phyloP scores from a whole-genome alignment of 495 filamentous ascomycete genomes.

The Hypoxylon cercidicola region DNA sequence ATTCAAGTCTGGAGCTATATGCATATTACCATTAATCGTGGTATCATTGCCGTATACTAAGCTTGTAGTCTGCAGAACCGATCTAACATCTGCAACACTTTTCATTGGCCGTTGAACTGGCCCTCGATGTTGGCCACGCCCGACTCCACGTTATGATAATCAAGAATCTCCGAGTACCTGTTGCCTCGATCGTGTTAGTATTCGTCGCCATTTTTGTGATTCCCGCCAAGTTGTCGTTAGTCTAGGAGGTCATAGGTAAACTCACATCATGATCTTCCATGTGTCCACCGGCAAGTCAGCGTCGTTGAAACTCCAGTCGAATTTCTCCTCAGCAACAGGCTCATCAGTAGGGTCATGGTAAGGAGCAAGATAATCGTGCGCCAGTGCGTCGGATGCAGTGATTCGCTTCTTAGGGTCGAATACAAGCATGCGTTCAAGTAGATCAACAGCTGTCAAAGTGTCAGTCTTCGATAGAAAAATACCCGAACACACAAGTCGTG shows the following conservation, averaged over 20 bases:
- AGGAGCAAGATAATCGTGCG: constrained; percentile 91
- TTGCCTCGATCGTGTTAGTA: constrained; percentile 43
- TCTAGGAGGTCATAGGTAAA: constrained; percentile 5
- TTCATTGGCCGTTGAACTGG: constrained; percentile 54
- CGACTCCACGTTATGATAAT: constrained; percentile 95
- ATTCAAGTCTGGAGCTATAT: constrained; percentile 34
- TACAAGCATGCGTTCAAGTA: constrained; percentile 96
- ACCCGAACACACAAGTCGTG: background rate
- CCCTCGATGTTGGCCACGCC: constrained; percentile 48
- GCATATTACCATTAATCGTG: constrained; percentile 30
- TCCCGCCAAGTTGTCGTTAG: constrained; percentile 32
- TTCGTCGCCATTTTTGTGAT: constrained; percentile 11
- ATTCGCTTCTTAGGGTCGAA: constrained; percentile 95
- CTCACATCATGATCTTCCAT: constrained; percentile 99
- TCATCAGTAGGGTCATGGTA: constrained; percentile 98
- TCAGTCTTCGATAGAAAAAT: constrained; percentile 18
- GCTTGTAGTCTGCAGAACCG: constrained; percentile 31
- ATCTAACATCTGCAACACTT: constrained; percentile 25
- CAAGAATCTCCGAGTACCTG: constrained; percentile 99
- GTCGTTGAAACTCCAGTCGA: constrained; percentile 99
- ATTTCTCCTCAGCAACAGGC: constrained; percentile 95
- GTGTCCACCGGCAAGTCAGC: constrained; percentile 97
- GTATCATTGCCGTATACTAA: constrained; percentile 39
- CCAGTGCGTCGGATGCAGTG: constrained; percentile 82
- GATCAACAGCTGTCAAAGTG: constrained; percentile 77